phyloP scores from a whole-genome alignment of 495 filamentous ascomycete species.

The Talaromyces stipitatus region DNA sequence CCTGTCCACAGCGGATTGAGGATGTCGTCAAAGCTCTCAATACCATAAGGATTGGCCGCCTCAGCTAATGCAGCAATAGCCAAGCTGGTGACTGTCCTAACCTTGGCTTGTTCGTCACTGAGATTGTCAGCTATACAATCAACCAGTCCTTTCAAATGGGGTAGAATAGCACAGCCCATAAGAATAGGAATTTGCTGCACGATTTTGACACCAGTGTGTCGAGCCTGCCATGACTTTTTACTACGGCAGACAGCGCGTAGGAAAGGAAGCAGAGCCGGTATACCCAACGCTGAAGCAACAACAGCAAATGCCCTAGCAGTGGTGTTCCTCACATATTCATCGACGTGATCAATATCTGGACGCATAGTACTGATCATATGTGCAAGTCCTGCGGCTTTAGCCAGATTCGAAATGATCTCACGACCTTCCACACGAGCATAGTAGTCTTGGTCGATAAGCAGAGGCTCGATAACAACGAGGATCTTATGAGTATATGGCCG shows the following conservation, averaged over 20 bases:
- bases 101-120: conserved; percentile 96
- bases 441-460: conserved; percentile 98
- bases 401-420: conserved; percentile 96
- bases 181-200: conserved; percentile 99
- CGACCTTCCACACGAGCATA: conserved; percentile 97
- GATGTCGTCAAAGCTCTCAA: conserved; percentile 97
- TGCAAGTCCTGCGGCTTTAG: conserved; percentile 92
- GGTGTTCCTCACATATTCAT: conserved; percentile 99
- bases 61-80: conserved; percentile 95
- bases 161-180: conserved; percentile 96
- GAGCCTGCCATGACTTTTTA: conserved; percentile 98
- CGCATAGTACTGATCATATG: conserved; percentile 99
- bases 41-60: conserved; percentile 96
- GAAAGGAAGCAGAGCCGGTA: conserved; percentile 92
- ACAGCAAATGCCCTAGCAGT: conserved; percentile 97
- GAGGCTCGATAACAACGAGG: conserved; percentile 95
- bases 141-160: conserved; percentile 91
- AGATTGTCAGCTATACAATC: conserved; percentile 95
- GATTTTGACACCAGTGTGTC: conserved; percentile 99
- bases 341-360: conserved; percentile 96
- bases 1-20: conserved; percentile 96
- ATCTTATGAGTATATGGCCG: conserved; percentile 98
- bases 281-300: conserved; percentile 92
- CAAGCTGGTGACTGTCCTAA: conserved; percentile 89
- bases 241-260: conserved; percentile 90